Evolutionary conservation across 305 asterid species (phyloP), one percentile per base, ranked within the genome.

Genomic region (Nicotiana rustica): DNA sequence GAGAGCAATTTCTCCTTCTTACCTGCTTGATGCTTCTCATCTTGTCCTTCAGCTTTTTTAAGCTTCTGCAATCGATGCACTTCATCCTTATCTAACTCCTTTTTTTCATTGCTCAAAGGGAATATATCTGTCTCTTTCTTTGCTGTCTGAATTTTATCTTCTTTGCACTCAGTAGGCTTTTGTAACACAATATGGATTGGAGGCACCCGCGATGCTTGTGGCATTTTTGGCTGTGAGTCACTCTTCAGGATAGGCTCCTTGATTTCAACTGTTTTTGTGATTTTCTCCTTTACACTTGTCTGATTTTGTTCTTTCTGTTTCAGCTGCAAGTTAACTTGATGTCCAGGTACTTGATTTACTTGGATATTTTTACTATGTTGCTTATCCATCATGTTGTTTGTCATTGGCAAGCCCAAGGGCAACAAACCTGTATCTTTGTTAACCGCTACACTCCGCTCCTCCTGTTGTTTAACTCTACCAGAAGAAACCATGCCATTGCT

Each of bases 1-100:
- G 80, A 86, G 83, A 73, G 77, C 69, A 79, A 90, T 62, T 87
- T 87, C 77, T 80, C 85, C 65, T 84, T 88, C 82, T 85, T 88
- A 73, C 78, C 91, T 77, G 84, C 88, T 36, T 31, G 86, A 55
- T 62, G 55, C 81, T 85, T 84, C 76, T 82, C 91, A 81, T 88
- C 88, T 71, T 81, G 65, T 70, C 70, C 83, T 36, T 85, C 92
- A 25, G 81, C 56, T 69, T 85, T 90, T 80, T 81, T 86, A 13
- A 70, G 78, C 84, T 80, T 85, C 41, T 41, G 83, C 41, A 67
- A 83, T 75, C 88, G 92, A 81, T 61, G 83, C 47, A 73, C 62
- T 82, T 73, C 85, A 31, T 57, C 81, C 56, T 80, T 75, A 64
- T 84, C 76, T 77, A 83, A 88, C 60, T 66, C 80, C 79, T 85